Conservation (phyloP, 306 rosid species). For the Gleditsia sinensis region DNA sequence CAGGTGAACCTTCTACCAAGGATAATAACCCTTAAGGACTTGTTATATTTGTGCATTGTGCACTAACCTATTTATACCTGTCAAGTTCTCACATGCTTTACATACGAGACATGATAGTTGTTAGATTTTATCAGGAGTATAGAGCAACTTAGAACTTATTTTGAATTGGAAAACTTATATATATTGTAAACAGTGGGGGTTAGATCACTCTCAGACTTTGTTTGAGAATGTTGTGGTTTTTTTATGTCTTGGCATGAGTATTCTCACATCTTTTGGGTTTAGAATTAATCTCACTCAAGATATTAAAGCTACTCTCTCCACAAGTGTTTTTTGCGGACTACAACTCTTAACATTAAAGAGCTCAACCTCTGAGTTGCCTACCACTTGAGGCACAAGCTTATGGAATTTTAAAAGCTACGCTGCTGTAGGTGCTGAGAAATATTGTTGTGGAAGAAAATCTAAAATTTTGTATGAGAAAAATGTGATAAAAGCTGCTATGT, state of each 20-base stretch:
- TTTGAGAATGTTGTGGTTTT: neutral
- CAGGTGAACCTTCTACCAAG: slow-evolving; percentile 50
- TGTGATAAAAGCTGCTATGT: too few relatives aligned
- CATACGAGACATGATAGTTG: neutral
- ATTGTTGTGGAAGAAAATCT: neutral
- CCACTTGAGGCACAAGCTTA: too few relatives aligned
- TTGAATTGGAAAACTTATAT: neutral
- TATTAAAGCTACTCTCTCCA: too few relatives aligned
- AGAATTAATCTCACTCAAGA: too few relatives aligned
- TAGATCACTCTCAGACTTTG: neutral
- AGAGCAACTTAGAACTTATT: neutral
- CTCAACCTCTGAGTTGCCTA: too few relatives aligned
- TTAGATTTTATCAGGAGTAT: neutral
- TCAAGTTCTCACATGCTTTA: neutral
- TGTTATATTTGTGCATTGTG: neutral
- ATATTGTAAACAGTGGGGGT: neutral
- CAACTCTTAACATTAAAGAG: too few relatives aligned
- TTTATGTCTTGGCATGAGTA: too few relatives aligned
- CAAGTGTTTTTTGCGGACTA: too few relatives aligned
- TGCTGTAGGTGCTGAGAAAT: neutral
- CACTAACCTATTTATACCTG: neutral
- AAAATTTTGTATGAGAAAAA: too few relatives aligned
- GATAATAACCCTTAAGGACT: neutral
- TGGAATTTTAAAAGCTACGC: neutral
- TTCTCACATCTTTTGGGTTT: too few relatives aligned